These are phyloP conservation scores for Fraxinus nigra DNA, from an alignment of 305 asterid genomes.

Conservation along the genomic window DNA sequence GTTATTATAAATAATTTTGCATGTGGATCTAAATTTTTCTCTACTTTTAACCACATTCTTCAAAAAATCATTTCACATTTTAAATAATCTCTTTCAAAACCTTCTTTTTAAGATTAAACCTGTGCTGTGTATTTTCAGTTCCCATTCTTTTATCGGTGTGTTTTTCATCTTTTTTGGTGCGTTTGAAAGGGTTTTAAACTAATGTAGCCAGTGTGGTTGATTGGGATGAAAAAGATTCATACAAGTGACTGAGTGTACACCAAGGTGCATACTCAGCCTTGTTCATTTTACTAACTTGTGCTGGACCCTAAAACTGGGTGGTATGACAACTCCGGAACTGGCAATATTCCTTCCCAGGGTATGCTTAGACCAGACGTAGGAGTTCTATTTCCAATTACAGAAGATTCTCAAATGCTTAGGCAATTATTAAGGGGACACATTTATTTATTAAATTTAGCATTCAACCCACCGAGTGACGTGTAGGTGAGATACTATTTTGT, in stretches of 20 bases:
- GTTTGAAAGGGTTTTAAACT: neutral
- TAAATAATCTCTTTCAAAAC: neutral
- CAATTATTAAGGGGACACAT: no score
- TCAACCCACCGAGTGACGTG: no score
- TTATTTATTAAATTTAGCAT: no score
- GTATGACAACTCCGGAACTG: neutral
- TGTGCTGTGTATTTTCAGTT: neutral
- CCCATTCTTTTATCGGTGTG: neutral
- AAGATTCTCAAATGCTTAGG: neutral
- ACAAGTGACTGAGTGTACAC: neutral
- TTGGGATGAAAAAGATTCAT: neutral
- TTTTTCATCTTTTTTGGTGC: neutral
- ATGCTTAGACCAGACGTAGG: neutral
- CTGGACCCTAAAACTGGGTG: neutral
- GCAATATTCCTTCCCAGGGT: neutral
- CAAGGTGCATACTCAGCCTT: no score
- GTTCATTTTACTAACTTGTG: neutral
- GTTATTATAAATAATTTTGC: neutral
- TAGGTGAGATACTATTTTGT: no score
- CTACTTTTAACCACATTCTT: no score
- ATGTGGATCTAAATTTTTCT: neutral
- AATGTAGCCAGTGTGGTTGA: neutral
- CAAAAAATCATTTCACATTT: neutral
- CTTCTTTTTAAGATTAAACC: neutral
- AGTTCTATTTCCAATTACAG: neutral